Evolutionary conservation across 176 grass and related monocot genomes (phyloP).

Genomic region (Guadua angustifolia): DNA sequence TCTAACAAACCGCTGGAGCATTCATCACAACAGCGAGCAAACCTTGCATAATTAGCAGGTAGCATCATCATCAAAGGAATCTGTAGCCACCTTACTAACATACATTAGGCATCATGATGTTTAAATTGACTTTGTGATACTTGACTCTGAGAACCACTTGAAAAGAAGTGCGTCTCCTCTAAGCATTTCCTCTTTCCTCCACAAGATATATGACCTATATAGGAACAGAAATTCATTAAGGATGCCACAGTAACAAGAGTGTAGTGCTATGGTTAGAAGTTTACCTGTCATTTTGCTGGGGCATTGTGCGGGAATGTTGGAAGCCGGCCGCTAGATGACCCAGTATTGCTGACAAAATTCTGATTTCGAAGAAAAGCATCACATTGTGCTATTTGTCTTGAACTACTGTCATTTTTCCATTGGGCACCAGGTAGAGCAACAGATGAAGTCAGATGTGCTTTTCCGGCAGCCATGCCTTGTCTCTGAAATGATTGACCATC

Average conservation of each 20-base stretch:
- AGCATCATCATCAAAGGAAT: constrained; percentile 42
- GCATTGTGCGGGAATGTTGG: constrained; percentile 67
- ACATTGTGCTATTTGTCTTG: constrained; percentile 51
- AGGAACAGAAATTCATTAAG: constrained; percentile 42
- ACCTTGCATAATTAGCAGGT: constrained; percentile 50
- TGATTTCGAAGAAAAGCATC: constrained; percentile 53
- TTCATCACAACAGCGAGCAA: constrained; percentile 50
- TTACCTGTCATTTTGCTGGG: constrained; percentile 68
- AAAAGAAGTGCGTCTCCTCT: constrained; percentile 21
- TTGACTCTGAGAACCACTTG: constrained; percentile 37
- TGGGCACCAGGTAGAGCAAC: constrained; percentile 49
- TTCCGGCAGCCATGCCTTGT: constrained; percentile 45
- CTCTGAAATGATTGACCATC: constrained; percentile 46
- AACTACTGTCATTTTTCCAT: constrained; percentile 53
- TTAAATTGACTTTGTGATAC: constrained; percentile 43
- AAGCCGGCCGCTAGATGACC: constrained; percentile 61
- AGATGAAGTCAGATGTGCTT: constrained; percentile 44
- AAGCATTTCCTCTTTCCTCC: constrained; percentile 37
- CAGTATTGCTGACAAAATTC: constrained; percentile 61
- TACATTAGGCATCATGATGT: constrained; percentile 42
- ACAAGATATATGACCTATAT: constrained; percentile 41
- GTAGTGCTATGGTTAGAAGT: constrained; percentile 9
- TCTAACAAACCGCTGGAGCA: constrained; percentile 30
- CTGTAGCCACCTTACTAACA: constrained; percentile 56
- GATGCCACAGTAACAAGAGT: constrained; percentile 6